Evolutionary conservation across 495 filamentous ascomycete species (phyloP), one percentile per base, ranked within the genome.

Genomic region (Neurospora hispaniola): DNA sequence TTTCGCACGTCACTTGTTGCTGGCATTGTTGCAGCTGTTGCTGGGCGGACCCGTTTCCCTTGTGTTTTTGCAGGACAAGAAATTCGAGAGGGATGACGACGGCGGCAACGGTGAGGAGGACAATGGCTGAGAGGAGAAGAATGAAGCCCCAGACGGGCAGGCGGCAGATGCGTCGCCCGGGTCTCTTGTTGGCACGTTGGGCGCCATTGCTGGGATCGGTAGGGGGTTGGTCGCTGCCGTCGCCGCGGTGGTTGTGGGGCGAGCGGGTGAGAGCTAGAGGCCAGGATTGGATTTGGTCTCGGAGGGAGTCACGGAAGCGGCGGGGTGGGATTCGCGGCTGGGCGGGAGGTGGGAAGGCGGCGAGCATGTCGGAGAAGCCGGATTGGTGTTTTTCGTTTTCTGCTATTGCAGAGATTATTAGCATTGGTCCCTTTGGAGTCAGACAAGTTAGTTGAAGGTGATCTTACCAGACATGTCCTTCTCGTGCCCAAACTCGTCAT

Each of bases 341-440:
- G 5, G 88, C 89, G 6, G 96, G 94, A 12, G 94, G 91, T 9
- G 96, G 96, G 73, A 99, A 99, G 16, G 94, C 92, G 14, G 92
- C 91, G 7, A 99, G 86, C 79, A 98, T 97, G 77, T 97, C 94
- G 18, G 93, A 94, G 59, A 99, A 85, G 6, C 85, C 84, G 18
- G 75, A 94, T 87, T 81, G 86, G 74, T 81, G 85, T 76, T 83
- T 88, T 74, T 82, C 83, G 73, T 78, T 76, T 42, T 77, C 79
- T 75, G 74, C 80, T 84, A 54, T 75, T 74, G 41, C 81, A 76
- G n/a, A 70, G 75, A 59, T 85, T 80, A 59, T 85, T 80, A 83
- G 83, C 48, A 59, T 20, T 4, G 8, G n/a, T 38, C 7, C 9
- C 69, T 20, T 42, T 16, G 7, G 46, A 42, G 59, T 43, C 42